These are phyloP conservation scores for Diplogelasinospora grovesii DNA, from an alignment of 495 filamentous ascomycete species.

Conservation along the genomic window DNA sequence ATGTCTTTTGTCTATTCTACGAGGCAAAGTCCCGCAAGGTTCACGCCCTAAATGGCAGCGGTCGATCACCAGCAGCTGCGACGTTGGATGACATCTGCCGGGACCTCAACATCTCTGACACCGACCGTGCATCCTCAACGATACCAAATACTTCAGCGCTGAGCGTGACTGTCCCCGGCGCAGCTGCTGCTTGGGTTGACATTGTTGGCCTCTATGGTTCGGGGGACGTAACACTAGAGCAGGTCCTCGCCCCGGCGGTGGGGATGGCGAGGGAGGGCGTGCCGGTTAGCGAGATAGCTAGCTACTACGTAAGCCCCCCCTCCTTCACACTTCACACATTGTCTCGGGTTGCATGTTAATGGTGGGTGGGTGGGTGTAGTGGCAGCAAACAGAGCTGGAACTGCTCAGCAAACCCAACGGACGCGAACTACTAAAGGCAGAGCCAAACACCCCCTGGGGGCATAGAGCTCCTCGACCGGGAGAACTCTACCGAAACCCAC, in stretches of 20 bases:
- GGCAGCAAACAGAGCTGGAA: conserved; percentile 49
- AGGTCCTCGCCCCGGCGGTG: conserved; percentile 68
- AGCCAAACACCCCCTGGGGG: conserved; percentile 44
- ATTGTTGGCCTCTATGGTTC: conserved; percentile 72
- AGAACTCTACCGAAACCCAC: conserved; percentile 68
- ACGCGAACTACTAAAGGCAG: conserved; percentile 61
- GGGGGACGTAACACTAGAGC: conserved; percentile 59
- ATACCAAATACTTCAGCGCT: conserved; percentile 63
- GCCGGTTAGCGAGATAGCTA: conserved; percentile 65
- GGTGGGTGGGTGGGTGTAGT: conserved; percentile 39
- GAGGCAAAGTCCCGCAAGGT: conserved; percentile 64
- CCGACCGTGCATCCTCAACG: conserved; percentile 34
- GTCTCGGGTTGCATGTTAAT: neutral
- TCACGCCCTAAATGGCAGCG: conserved; percentile 71
- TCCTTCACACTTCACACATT: neutral
- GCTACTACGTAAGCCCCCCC: conserved; percentile 53
- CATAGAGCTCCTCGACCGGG: conserved; percentile 59
- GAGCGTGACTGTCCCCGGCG: conserved; percentile 68
- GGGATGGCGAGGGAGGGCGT: conserved; percentile 73
- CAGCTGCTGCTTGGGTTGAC: conserved; percentile 82
- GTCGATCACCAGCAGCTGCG: conserved; percentile 53
- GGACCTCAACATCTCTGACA: conserved; percentile 58
- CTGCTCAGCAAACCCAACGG: conserved; percentile 63
- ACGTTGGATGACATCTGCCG: conserved; percentile 55
- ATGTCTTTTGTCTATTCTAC: conserved; percentile 83